phyloP scores from a whole-genome alignment of 352 stramenopile species.

The Phytophthora pisi region DNA sequence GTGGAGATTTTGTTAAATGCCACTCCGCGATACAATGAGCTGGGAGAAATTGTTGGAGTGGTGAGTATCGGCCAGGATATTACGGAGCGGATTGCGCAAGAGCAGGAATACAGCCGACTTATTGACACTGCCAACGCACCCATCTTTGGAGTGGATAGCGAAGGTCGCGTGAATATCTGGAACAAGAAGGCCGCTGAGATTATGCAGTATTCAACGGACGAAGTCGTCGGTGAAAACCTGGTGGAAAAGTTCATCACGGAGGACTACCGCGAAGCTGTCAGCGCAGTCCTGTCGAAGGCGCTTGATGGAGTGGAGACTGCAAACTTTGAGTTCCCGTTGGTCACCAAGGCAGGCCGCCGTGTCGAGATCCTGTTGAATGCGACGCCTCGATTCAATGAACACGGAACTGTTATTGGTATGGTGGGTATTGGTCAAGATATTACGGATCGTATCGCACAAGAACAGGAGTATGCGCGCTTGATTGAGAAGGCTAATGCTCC shows the following conservation, averaged over 20 bases:
- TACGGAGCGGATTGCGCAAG: conserved; percentile 88
- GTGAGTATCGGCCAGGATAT: conserved; percentile 88
- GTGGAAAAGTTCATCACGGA: conserved; percentile 91
- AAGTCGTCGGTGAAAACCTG: conserved; percentile 90
- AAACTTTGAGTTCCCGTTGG: conserved; percentile 88
- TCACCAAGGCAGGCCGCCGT: conserved; percentile 79
- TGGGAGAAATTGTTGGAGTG: conserved; percentile 79
- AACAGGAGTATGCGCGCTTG: conserved; percentile 80
- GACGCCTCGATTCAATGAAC: conserved; percentile 84
- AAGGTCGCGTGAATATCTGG: conserved; percentile 89
- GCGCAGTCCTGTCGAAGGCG: conserved; percentile 63
- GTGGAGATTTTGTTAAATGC: conserved; percentile 85
- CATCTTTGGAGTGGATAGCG: conserved; percentile 88
- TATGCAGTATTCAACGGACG: conserved; percentile 88
- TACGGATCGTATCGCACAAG: conserved; percentile 73
- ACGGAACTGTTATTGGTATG: conserved; percentile 82
- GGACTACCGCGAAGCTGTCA: conserved; percentile 72
- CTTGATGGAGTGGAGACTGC: conserved; percentile 66
- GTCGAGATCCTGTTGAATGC: conserved; percentile 90
- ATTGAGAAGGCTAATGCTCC: conserved; percentile 92
- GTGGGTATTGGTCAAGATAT: conserved; percentile 91
- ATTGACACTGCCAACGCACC: conserved; percentile 92
- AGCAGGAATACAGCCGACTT: conserved; percentile 87
- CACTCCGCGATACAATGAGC: conserved; percentile 76
- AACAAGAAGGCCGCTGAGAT: conserved; percentile 92